Conservation (phyloP, 805 yeast genomes). For the Saccharomycopsis olivae region DNA sequence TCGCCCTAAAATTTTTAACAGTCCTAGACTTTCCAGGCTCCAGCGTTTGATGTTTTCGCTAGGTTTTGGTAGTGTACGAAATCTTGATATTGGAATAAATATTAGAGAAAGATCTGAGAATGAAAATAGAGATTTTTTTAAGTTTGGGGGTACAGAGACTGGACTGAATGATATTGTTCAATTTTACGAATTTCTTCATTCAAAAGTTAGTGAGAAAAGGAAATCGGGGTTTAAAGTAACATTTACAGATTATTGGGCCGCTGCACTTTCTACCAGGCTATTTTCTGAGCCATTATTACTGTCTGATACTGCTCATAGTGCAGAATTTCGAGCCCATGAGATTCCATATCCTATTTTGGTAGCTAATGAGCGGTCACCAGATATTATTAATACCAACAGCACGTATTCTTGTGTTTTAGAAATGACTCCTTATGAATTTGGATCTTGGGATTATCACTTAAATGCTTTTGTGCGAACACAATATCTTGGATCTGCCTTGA, state of each 20-base stretch:
- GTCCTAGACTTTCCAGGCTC: neutral
- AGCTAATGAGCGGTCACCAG: slow-evolving; percentile 38
- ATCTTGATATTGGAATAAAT: no score
- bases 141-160: neutral
- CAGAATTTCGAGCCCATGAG: slow-evolving; percentile 39
- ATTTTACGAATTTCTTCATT: slow-evolving; percentile 43
- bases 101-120: no score
- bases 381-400: slow-evolving; percentile 23
- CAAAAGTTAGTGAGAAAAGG: slow-evolving; percentile 43
- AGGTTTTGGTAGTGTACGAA: no score
- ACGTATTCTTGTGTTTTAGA: slow-evolving; percentile 40
- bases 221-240: slow-evolving; percentile 43
- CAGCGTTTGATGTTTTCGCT: no score
- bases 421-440: slow-evolving; percentile 57
- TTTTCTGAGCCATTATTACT: no score
- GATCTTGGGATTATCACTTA: slow-evolving; percentile 48
- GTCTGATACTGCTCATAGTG: no score
- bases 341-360: slow-evolving; percentile 67
- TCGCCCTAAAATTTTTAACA: no score
- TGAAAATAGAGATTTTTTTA: no score
- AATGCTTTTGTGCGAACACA: slow-evolving; percentile 38
- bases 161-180: slow-evolving; percentile 21
- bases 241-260: slow-evolving; percentile 61
- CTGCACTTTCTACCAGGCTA: slow-evolving; percentile 42
- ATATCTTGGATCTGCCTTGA: slow-evolving; percentile 41